phyloP scores from a whole-genome alignment of 495 filamentous ascomycete genomes.

The Podospora fimiseda region DNA sequence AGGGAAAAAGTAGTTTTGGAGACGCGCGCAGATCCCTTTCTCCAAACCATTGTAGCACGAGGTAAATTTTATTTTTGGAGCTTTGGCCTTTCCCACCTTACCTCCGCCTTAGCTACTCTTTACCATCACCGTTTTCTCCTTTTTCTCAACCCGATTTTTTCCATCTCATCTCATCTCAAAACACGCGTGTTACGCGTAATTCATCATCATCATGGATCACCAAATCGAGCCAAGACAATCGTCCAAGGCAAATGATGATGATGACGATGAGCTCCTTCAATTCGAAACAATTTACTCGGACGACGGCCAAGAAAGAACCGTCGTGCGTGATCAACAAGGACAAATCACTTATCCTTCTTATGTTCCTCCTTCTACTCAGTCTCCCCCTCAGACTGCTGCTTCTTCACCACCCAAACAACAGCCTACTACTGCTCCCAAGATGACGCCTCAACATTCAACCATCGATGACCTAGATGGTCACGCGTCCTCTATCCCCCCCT shows the following conservation, averaged over 20 bases:
- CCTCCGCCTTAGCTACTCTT: no score
- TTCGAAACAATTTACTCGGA: constrained; percentile 15
- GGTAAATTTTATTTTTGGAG: no score
- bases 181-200: no score
- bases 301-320: constrained; percentile 18
- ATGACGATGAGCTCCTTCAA: constrained; percentile 8
- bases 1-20: no score
- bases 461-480: no score
- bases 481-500: neutral
- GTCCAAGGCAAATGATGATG: neutral
- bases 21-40: no score
- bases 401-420: neutral
- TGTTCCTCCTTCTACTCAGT: constrained; percentile 31
- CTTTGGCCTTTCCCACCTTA: no score
- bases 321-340: constrained; percentile 29
- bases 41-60: no score
- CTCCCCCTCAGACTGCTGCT: constrained; percentile 12
- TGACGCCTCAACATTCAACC: no score
- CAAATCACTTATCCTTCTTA: constrained; percentile 32
- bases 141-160: no score
- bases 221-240: neutral
- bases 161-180: neutral
- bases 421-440: no score
- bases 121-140: no score
- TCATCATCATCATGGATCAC: neutral